These are phyloP conservation scores for Ramaria sp. DNA, from an alignment of 768 basidiomycete genomes.

Conservation along the genomic window DNA sequence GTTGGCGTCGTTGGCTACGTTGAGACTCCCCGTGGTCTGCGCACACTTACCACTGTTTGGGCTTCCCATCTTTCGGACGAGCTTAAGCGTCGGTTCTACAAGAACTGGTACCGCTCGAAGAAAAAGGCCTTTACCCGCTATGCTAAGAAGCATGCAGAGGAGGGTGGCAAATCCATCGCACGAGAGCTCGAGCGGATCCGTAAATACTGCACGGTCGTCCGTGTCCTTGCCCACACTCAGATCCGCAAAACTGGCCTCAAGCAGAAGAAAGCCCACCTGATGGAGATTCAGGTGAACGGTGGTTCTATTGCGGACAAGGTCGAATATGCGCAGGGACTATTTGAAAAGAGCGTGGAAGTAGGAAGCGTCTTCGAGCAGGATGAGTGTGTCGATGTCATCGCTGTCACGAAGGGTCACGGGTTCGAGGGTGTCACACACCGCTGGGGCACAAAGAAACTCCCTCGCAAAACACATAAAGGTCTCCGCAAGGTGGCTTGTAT, in stretches of 20 bases:
- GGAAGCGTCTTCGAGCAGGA: conserved; percentile 87
- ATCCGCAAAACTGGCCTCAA: conserved; percentile 94
- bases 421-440: conserved; percentile 99
- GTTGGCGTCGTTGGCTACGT: conserved; percentile 99
- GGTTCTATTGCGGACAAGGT: conserved; percentile 96
- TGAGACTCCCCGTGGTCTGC: conserved; percentile 97
- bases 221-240: conserved; percentile 98
- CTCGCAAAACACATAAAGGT: conserved; percentile 99
- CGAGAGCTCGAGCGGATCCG: conserved; percentile 99
- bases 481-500: conserved; percentile 99
- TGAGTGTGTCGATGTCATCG: conserved; percentile 93
- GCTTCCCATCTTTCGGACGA: conserved; percentile 97
- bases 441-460: conserved; percentile 99
- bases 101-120: conserved; percentile 99
- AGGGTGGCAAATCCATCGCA: conserved; percentile 80
- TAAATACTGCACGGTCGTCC: conserved; percentile 99
- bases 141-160: conserved; percentile 98
- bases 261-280: conserved; percentile 99
- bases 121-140: conserved; percentile 99
- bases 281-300: conserved; percentile 99
- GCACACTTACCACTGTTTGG: conserved; percentile 98
- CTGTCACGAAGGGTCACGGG: conserved; percentile 98
- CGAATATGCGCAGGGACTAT: conserved; percentile 84
- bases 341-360: conserved; percentile 93
- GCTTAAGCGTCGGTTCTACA: conserved; percentile 98